Base-by-base conservation (phyloP, 2,329 filamentous ascomycete genomes). In the Sclerotinia borealis region DNA sequence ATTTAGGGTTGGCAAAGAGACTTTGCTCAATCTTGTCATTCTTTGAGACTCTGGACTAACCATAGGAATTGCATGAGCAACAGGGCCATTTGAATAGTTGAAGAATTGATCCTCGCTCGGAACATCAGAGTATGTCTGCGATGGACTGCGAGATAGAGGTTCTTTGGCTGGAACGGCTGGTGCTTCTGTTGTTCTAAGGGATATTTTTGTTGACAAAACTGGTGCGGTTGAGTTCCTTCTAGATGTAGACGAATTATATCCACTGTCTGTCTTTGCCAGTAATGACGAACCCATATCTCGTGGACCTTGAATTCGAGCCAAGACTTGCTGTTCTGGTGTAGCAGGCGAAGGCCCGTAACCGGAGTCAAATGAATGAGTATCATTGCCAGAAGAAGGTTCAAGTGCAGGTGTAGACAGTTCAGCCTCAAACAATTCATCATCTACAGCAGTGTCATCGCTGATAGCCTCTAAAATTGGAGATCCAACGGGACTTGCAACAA, bases 241-340 rank as follows among this genome's bases (percentile, higher is more conserved):
- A 15, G 85, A 87, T 5, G 83, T 76, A 68, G 81, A 85, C 9
- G 84, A 87, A 68, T 83, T 83, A 68, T 87, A 87, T 19, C 84
- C 84, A 31, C 83, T 86, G 69, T 87, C 84, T 45, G 82, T 79
- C 66, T 85, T 85, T 37, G 80, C 79, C n/a, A 84, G 74, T 6
- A 79, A 73, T 61, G 78, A 80, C 15, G 65, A 60, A 19, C 49
- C 29, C 15, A 59, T 19, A 22, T 70, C 68, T 19, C 52, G 29
- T 7, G 66, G 56, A 15, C 64, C 61, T 51, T 64, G 63, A 5
- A 59, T 27, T 22, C 41, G 34, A 27, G 27, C 34, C 13, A 61
- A n/a, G 36, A 19, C 11, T 37, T 56, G 9, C 29, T 55, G 22
- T 43, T 63, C 22, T 47, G 56, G 27, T 7, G 59, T 60, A 17